Evolutionary conservation across 805 yeast genomes (phyloP).

Genomic region (Suhomyces vadensis): DNA sequence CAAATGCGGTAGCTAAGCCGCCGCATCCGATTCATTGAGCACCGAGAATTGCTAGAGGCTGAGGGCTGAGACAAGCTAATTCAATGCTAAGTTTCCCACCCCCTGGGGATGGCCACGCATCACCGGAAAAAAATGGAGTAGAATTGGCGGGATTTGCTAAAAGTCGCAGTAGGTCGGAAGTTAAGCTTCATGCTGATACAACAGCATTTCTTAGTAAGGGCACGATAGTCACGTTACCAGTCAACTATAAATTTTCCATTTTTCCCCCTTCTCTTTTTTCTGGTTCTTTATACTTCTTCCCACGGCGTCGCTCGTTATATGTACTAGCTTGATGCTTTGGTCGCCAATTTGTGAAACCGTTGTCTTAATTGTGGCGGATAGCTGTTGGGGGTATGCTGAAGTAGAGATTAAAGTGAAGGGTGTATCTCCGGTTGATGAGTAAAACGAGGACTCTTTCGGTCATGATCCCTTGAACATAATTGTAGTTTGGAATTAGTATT

Average conservation of each 20-base stretch:
- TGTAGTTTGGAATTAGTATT: background rate
- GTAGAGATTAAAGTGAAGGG: conserved; percentile 19
- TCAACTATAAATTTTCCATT: background rate
- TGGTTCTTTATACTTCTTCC: conserved; percentile 11
- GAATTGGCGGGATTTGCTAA: background rate
- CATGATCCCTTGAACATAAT: conserved; percentile 28
- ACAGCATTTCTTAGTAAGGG: background rate
- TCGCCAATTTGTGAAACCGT: conserved; percentile 16
- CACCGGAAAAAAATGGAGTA: background rate
- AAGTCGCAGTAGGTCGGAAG: too few relatives aligned
- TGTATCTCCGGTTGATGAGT: conserved; percentile 36
- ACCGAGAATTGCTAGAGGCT: background rate
- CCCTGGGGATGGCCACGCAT: background rate
- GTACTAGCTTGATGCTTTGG: conserved; percentile 7
- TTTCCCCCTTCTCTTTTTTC: background rate
- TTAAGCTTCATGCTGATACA: too few relatives aligned
- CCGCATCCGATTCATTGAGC: background rate
- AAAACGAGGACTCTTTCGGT: conserved; percentile 31
- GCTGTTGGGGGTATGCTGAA: conserved; percentile 13
- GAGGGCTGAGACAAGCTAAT: background rate
- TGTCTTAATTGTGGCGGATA: conserved; percentile 10
- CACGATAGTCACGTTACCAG: background rate
- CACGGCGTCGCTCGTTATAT: conserved; percentile 17
- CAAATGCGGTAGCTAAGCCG: background rate
- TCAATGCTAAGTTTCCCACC: background rate